Conservation (phyloP, 164 flowering plant genomes). For the Berberis vulgaris region DNA sequence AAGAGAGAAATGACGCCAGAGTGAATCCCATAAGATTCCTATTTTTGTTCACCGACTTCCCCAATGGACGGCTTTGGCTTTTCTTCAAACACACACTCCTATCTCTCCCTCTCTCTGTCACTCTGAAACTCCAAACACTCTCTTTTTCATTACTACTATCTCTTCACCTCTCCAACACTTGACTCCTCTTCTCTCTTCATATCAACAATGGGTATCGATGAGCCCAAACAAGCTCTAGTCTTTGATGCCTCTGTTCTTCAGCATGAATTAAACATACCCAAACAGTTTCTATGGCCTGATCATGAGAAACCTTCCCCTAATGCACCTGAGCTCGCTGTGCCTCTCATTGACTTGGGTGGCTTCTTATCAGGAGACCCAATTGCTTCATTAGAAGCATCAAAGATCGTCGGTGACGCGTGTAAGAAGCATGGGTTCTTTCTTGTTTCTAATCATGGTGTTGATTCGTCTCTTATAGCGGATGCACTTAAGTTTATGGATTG, state of each 20-base stretch:
- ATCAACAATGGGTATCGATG: background rate
- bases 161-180: background rate
- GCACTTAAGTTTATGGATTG: conserved; percentile 34
- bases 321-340: conserved; percentile 43
- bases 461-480: conserved; percentile 27
- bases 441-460: conserved; percentile 69
- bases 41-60: conserved; percentile 22
- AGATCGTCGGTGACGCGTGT: conserved; percentile 42
- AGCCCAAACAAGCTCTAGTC: conserved; percentile 21
- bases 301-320: conserved; percentile 39
- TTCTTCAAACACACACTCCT: conserved; percentile 22
- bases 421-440: conserved; percentile 64
- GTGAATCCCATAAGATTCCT: conserved; percentile 26
- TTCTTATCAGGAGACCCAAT: conserved; percentile 44
- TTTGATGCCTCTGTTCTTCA: conserved; percentile 49
- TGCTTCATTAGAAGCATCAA: conserved; percentile 26
- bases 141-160: background rate
- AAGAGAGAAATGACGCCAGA: conserved; percentile 3
- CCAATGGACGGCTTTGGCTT: conserved; percentile 38
- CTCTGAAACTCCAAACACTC: background rate
- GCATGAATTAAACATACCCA: conserved; percentile 39
- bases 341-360: conserved; percentile 47
- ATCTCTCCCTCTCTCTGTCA: conserved; percentile 10
- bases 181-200: background rate
- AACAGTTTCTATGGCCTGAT: conserved; percentile 77